Evolutionary conservation across 495 filamentous ascomycete species (phyloP).

Genomic region (Penicillium pulvis): DNA sequence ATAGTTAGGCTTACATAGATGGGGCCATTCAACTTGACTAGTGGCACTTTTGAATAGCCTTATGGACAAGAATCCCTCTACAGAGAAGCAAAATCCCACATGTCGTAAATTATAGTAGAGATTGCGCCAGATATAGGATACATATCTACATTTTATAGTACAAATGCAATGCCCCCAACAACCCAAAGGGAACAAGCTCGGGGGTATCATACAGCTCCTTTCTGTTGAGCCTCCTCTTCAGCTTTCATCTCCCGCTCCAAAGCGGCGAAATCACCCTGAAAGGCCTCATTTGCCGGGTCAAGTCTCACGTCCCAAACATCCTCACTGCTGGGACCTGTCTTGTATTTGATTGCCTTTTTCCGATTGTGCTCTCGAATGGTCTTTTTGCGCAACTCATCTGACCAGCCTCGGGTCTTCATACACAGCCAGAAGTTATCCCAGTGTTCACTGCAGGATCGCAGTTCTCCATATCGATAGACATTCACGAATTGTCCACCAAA

Average conservation of each 20-base stretch:
- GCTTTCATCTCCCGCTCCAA: constrained; percentile 54
- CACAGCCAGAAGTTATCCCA: constrained; percentile 96
- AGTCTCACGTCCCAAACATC: constrained; percentile 83
- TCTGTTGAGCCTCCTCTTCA: constrained; percentile 38
- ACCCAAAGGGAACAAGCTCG: background rate
- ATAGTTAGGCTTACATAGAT: too few species aligned
- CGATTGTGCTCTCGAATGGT: constrained; percentile 71
- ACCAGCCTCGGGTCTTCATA: constrained; percentile 68
- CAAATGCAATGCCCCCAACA: constrained; percentile 3
- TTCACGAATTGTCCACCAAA: constrained; percentile 84
- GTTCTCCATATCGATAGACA: constrained; percentile 80
- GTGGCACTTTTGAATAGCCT: too few species aligned
- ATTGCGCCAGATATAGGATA: background rate
- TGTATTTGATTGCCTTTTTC: constrained; percentile 73
- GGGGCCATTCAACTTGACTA: too few species aligned
- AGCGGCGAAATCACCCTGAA: constrained; percentile 63
- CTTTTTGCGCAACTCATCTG: constrained; percentile 51
- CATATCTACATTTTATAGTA: constrained; percentile 21
- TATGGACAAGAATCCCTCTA: background rate
- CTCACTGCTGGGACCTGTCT: constrained; percentile 76
- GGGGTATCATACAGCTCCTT: constrained; percentile 14
- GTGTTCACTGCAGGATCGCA: constrained; percentile 73
- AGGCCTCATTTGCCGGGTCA: constrained; percentile 50
- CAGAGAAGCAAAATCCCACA: constrained; percentile 6
- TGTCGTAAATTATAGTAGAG: constrained; percentile 15